Percentiles rank a stretch among this genome's conserved stretches.
Evolutionary conservation across 495 filamentous ascomycete genomes (phyloP).

Genomic region (Talaromyces ruber): DNA sequence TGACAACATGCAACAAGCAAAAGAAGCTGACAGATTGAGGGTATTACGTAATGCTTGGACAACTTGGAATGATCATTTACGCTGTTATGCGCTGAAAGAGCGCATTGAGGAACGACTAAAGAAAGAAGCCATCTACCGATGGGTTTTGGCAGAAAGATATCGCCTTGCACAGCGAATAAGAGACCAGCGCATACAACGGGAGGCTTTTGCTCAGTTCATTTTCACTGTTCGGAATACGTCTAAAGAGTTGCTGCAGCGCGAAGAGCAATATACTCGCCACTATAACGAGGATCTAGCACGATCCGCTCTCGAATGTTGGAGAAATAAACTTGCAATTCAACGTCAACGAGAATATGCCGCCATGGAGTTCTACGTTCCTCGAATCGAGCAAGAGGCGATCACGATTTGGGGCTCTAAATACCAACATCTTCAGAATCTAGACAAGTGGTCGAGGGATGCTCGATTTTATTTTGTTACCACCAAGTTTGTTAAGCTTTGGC

Average conservation of each 20-base stretch:
- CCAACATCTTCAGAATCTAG: constrained; percentile 37
- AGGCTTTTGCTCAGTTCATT: constrained; percentile 33
- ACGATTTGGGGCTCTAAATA: constrained; percentile 36
- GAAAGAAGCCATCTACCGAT: constrained; percentile 53
- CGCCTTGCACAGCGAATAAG: constrained; percentile 43
- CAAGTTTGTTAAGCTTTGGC: constrained; percentile 47
- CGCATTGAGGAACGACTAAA: constrained; percentile 52
- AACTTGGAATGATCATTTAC: constrained; percentile 58
- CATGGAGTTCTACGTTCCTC: constrained; percentile 44
- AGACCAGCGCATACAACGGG: constrained; percentile 40
- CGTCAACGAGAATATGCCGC: constrained; percentile 42
- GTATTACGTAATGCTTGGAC: constrained; percentile 52
- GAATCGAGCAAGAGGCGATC: constrained; percentile 39
- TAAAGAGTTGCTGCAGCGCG: constrained; percentile 26
- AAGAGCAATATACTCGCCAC: constrained; percentile 25
- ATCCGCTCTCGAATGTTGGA: constrained; percentile 35
- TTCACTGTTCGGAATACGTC: constrained; percentile 30
- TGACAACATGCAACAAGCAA: constrained; percentile 44
- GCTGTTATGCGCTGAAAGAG: constrained; percentile 41
- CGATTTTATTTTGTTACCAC: constrained; percentile 51
- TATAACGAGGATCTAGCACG: constrained; percentile 24
- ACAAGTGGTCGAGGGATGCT: constrained; percentile 46
- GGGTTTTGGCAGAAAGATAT: constrained; percentile 49
- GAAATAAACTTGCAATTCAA: constrained; percentile 28
- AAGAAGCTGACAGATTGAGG: constrained; percentile 40